Base-by-base conservation (phyloP, 495 filamentous ascomycete species). In the Lasiosphaeria hispida region DNA sequence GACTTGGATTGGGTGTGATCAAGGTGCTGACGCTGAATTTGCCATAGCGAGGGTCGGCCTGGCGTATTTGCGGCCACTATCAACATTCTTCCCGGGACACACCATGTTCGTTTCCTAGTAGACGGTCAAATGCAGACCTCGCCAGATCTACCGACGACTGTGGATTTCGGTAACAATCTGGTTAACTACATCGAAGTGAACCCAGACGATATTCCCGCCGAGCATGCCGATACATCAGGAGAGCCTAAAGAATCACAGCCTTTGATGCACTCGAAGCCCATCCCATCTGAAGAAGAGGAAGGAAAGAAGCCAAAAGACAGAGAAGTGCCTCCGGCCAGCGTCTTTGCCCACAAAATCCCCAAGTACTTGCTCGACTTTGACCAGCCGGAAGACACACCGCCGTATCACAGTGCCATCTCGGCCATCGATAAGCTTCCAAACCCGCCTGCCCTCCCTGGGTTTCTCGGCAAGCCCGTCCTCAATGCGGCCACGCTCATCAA, bases 171-270 rank as follows among this genome's bases (percentile, higher is more conserved):
- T 41, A 96, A 96, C 67, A 92, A 96, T 66, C 76, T 98, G 17
- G 92, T 98, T 59, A 98, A 98, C 75, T 98, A 98, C 66, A 86
- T 98, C 64, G 94, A 98, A 74, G 87, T 97, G 53, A 90, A 80
- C 68, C 83, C 89, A 9, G 89, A 95, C 61, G 87, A 92, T 66
- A 59, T 68, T 17, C 63, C 62, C 10, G 5, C 61, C 30, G 51
- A 62, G 1, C 17, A 58, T 11, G 42, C 47, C 3, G 60, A 67
- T 10, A 15, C 43, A 33, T 45, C 60, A 4, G 63, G 55, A 3
- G 40, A 47, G 15, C 34, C 64, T 34, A 72, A 71, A 54, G 66
- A 67, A 23, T 55, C 66, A 35, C 57, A 70, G 23, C 69, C 68
- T 15, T 59, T 59, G 19, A 71, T 63, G 14, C 68, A 63, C 37